Base-by-base conservation (phyloP, 495 filamentous ascomycete genomes). In the Lepidopterella palustris region DNA sequence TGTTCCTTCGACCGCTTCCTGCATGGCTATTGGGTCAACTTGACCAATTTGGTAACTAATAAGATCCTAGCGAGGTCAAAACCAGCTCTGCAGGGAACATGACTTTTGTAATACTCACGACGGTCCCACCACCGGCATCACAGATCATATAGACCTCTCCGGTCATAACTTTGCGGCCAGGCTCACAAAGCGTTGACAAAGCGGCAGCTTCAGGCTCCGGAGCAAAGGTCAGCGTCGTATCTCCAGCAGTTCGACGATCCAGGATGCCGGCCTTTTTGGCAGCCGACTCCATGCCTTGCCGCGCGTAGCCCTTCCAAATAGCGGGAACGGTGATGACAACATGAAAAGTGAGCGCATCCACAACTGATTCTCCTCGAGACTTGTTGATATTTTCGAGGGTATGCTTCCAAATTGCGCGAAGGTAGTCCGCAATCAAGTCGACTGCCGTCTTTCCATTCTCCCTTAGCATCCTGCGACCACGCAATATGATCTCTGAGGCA, bases 121-220 rank as follows among this genome's bases (percentile, higher is more conserved):
- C 60, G 8, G 63, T 66, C 2, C 63, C 63, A n/a, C 63, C 63
- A 11, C 63, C 63, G 23, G 50, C 50, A 26, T 66, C 63, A 27
- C 63, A 66, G 13, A 66, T 50, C 1, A 57, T 40, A 45, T 55
- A 56, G 6, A 48, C 42, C 9, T 66, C 63, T 1, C 55, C 40
- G 15, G 20, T 26, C 32, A 42, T 47, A 10, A 59, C 20, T 8
- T 51, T 49, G 3, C 54, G 60, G 13, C 59, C 18, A 31, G 18
- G 27, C 4, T 63, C 59, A 1, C 13, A 3, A 18, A 66, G 47
- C 1, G 60, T 59, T 15, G 59, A 42, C 28, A 66, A 39, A 21
- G 60, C 63, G 11, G 60, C 63, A 4, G 63, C 60, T 29, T 66
- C 63, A 8, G 63, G 63, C 31, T 66, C 63, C 18, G 60, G 27